These are phyloP conservation scores for Glebionis coronaria DNA, from an alignment of 129 eudicot genomes.

Conservation along the genomic window DNA sequence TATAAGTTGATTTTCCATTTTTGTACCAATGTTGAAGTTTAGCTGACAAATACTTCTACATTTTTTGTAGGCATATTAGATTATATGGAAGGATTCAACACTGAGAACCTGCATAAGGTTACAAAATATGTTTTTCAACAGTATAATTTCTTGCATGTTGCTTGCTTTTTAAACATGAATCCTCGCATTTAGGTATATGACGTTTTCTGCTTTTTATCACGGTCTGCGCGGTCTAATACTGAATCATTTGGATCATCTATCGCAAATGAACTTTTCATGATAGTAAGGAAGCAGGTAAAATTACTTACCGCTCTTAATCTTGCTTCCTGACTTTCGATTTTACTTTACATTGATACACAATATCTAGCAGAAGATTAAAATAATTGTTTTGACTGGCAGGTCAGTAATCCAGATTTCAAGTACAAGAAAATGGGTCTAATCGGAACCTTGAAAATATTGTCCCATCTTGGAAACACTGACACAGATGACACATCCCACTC, in stretches of 20 bases:
- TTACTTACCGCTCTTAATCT: neutral
- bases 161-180: constrained; percentile 20
- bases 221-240: constrained; percentile 43
- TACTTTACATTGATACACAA: constrained; percentile 10
- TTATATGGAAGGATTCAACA: constrained; percentile 68
- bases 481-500: constrained; percentile 33
- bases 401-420: constrained; percentile 66
- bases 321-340: neutral
- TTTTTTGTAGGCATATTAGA: constrained; percentile 61
- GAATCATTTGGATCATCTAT: constrained; percentile 56
- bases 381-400: constrained; percentile 31
- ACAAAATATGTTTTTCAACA: constrained; percentile 9
- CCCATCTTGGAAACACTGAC: constrained; percentile 58
- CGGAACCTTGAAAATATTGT: constrained; percentile 68
- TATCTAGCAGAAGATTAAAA: neutral
- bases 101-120: constrained; percentile 78
- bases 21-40: constrained; percentile 11
- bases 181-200: constrained; percentile 56
- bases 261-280: constrained; percentile 75
- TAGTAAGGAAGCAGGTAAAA: constrained; percentile 72
- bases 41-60: constrained; percentile 10
- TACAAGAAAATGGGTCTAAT: constrained; percentile 83
- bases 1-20: constrained; percentile 3
- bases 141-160: constrained; percentile 6
- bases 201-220: constrained; percentile 59